phyloP scores from a whole-genome alignment of 768 basidiomycete genomes.

The Psilocybe tampanensis region DNA sequence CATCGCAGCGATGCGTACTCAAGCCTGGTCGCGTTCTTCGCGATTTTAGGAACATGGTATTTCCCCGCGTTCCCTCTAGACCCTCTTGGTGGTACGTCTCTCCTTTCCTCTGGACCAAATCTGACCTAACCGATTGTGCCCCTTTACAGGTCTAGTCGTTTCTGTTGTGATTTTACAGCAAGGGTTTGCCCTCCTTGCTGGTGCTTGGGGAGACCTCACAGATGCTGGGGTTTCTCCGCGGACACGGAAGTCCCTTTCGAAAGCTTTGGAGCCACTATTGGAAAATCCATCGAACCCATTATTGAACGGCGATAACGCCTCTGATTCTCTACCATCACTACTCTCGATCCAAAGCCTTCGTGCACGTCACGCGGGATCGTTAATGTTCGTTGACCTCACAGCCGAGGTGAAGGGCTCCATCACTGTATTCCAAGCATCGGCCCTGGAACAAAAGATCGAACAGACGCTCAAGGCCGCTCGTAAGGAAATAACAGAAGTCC shows the following conservation, averaged over 20 bases:
- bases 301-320: slow-evolving; percentile 10
- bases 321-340: slow-evolving; percentile 12
- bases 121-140: background rate
- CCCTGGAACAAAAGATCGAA: slow-evolving; percentile 65
- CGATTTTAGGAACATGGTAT: slow-evolving; percentile 88
- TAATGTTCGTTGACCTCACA: slow-evolving; percentile 82
- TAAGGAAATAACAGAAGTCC: slow-evolving; percentile 74
- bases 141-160: slow-evolving; percentile 70
- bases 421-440: slow-evolving; percentile 58
- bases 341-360: slow-evolving; percentile 46
- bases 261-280: slow-evolving; percentile 57
- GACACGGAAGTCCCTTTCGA: slow-evolving; percentile 55
- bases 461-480: slow-evolving; percentile 53
- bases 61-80: slow-evolving; percentile 89
- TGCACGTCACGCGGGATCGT: slow-evolving; percentile 77
- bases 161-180: slow-evolving; percentile 87
- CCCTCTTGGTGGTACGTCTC: slow-evolving; percentile 81
- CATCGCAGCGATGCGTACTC: slow-evolving; percentile 98
- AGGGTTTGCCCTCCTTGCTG: slow-evolving; percentile 64
- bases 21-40: slow-evolving; percentile 86
- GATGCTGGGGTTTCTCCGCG: slow-evolving; percentile 74
- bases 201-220: slow-evolving; percentile 80
- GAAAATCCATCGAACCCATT: slow-evolving; percentile 22
- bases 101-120: background rate
- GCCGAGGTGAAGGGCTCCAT: slow-evolving; percentile 65